Conservation (phyloP, 2,329 filamentous ascomycete genomes). For the Fusarium nisikadoi region DNA sequence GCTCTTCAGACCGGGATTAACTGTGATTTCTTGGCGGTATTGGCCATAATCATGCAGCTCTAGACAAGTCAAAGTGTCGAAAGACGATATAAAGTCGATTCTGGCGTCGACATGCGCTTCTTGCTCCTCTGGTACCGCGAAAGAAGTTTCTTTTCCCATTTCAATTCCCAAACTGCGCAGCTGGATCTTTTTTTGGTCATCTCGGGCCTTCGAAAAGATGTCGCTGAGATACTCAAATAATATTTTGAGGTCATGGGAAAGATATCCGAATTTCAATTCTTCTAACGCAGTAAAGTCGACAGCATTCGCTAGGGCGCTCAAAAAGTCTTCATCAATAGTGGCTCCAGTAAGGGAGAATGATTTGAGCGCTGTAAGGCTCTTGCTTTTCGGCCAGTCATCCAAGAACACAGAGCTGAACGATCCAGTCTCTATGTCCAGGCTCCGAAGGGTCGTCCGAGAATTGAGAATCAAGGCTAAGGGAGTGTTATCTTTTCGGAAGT, state of each 20-base stretch:
- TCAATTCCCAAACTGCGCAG: constrained; percentile 6
- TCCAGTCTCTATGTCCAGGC: background rate
- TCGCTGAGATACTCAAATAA: constrained; percentile 4
- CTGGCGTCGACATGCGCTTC: background rate
- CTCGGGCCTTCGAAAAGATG: background rate
- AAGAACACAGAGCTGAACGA: background rate
- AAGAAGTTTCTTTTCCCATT: background rate
- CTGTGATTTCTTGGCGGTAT: background rate
- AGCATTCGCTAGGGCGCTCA: background rate
- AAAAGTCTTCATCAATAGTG: background rate
- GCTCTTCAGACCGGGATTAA: constrained; percentile 7
- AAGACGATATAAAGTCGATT: constrained; percentile 26
- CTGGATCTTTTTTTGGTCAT: background rate
- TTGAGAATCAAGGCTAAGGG: constrained; percentile 15
- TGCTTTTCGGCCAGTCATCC: background rate
- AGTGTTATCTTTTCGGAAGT: background rate
- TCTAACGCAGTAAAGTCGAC: constrained; percentile 25
- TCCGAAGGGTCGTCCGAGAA: constrained; percentile 28
- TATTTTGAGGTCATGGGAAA: background rate
- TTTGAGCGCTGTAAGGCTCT: constrained; percentile 1
- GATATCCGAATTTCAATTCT: background rate
- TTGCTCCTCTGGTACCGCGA: background rate
- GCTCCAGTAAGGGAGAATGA: constrained; percentile 9
- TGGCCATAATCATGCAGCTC: constrained; percentile 1
- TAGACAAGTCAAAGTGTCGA: constrained; percentile 23